Evolutionary conservation across 1,284 basidiomycete species (phyloP).

Genomic region (Acaromyces ingoldii): DNA sequence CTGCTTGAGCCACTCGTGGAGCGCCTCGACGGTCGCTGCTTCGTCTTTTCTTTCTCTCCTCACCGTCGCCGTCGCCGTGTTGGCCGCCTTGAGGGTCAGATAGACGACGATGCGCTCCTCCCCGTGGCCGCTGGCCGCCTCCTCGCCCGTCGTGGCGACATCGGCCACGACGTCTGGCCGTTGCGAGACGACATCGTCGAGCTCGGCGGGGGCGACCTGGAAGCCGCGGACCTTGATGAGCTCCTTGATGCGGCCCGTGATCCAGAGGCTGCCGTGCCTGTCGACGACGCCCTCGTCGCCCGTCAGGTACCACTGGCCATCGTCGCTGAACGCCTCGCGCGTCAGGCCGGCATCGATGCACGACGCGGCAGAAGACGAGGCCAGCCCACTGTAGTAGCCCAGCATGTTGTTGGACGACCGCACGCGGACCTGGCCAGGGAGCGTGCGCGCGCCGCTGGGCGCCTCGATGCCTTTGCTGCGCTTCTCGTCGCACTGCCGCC

Average conservation of each 20-base stretch:
- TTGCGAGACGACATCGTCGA: slow-evolving; percentile 27
- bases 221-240: slow-evolving; percentile 25
- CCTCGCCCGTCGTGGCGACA: slow-evolving; percentile 23
- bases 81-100: not conserved
- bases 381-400: slow-evolving; percentile 32
- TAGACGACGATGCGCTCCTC: slow-evolving; percentile 54
- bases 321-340: slow-evolving; percentile 4
- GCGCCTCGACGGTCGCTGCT: not conserved
- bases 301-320: slow-evolving; percentile 31
- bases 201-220: slow-evolving; percentile 35
- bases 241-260: slow-evolving; percentile 36
- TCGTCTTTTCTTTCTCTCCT: not conserved
- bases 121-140: slow-evolving; percentile 17
- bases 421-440: slow-evolving; percentile 31
- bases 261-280: slow-evolving; percentile 31
- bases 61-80: not conserved
- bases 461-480: slow-evolving; percentile 19
- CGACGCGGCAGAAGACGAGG: no score
- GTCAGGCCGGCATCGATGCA: slow-evolving; percentile 14
- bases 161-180: slow-evolving; percentile 26
- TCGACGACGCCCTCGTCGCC: slow-evolving; percentile 39
- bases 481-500: slow-evolving; percentile 12
- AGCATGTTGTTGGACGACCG: slow-evolving; percentile 26
- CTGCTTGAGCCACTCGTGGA: no score
- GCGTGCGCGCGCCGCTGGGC: slow-evolving; percentile 15